Evolutionary conservation across 805 yeast species (phyloP), one percentile per base, ranked within the genome.

Genomic region (Saccharomycopsis fodiens): DNA sequence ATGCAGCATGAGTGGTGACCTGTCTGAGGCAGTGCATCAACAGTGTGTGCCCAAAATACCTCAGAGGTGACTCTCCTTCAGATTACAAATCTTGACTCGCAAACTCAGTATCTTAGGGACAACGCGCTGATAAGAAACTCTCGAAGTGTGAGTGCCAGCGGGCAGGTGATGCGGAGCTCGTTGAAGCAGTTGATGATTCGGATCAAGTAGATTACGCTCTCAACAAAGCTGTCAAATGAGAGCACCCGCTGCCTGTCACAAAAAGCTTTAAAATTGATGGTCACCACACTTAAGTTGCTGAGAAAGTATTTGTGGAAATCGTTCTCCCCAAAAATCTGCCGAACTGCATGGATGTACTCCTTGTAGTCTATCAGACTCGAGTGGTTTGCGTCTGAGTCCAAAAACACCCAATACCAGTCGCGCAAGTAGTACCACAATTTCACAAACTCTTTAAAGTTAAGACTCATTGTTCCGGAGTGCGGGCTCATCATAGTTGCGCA

Each of bases 171-270:
- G n/a, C n/a, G n/a, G 23, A n/a, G 25, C 12, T 29, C 16, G 21
- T 22, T 36, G 22, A 31, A 43, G 19, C 39, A 36, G 25, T 43
- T 43, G 7, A 43, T 36, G 15, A 37, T 44, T 6, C 42, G 16
- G 12, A 46, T 42, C 20, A 46, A 19, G 42, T 41, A 46, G 15
- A 42, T 35, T 16, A 46, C 41, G 27, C 49, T 46, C 16, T 46
- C 49, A 30, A 42, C 46, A 46, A 46, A 46, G 13, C 25, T 17
- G 19, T 41, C 46, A 42, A 46, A 46, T 12, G 37, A 10, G 31
- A 46, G 10, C 27, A 22, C 30, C 4, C 39, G 16, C 4, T 13
- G 12, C 10, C 5, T 34, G 13, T 41, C 44, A 19, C 44, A 31
- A 29, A 46, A 46, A 8, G 38, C 34, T 29, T 38, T 46, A 29